phyloP scores from a whole-genome alignment of 2,329 filamentous ascomycete species.

The Chaetomiaceae sp. region DNA sequence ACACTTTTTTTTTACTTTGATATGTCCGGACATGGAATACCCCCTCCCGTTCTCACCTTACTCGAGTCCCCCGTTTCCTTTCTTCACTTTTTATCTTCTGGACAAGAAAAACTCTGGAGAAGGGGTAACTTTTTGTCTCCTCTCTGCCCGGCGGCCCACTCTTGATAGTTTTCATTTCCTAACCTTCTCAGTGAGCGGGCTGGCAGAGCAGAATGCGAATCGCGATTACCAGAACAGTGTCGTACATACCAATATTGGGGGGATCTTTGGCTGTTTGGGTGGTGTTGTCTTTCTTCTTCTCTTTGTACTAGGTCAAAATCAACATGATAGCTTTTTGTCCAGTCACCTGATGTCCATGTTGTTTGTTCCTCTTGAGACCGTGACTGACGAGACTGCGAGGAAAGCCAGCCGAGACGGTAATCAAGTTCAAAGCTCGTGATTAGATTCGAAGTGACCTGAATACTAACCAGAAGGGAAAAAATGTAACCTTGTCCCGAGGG shows the following conservation, averaged over 20 bases:
- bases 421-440: too few relatives aligned
- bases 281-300: not conserved
- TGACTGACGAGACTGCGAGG: too few relatives aligned
- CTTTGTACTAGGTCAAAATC: not conserved
- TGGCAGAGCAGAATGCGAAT: slow-evolving; percentile 3
- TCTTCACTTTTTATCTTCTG: slow-evolving; percentile 16
- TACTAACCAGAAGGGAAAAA: too few relatives aligned
- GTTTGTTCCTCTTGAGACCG: too few relatives aligned
- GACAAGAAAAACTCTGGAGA: slow-evolving; percentile 13
- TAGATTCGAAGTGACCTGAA: too few relatives aligned
- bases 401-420: too few relatives aligned
- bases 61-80: not conserved
- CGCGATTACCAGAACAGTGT: not conserved
- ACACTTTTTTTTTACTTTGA: slow-evolving; percentile 17
- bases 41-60: slow-evolving; percentile 15
- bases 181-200: not conserved
- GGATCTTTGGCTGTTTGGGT: not conserved
- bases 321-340: too few relatives aligned
- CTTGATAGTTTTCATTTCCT: slow-evolving; percentile 3
- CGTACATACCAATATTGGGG: not conserved
- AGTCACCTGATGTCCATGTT: too few relatives aligned
- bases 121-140: not conserved
- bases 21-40: slow-evolving; percentile 23
- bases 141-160: slow-evolving; percentile 1
- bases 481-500: too few relatives aligned